Conservation (phyloP, 441 rosid genomes). For the Gossypium schwendimanii region DNA sequence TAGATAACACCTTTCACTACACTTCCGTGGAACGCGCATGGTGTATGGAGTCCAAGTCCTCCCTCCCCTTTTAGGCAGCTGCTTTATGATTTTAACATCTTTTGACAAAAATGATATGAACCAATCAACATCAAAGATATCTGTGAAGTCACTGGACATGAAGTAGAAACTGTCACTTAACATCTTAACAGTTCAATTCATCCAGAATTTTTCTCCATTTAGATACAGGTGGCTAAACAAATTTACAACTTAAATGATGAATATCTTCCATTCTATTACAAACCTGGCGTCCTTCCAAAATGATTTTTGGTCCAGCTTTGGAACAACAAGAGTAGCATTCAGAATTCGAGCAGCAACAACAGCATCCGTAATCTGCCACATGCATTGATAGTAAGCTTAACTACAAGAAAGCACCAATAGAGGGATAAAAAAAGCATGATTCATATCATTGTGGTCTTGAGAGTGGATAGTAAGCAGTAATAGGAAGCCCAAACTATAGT, state of each 20-base stretch:
- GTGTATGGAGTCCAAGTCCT: conserved; percentile 42
- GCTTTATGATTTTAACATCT: conserved; percentile 76
- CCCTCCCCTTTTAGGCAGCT: conserved; percentile 65
- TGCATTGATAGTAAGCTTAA: conserved; percentile 14
- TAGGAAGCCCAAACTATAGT: not conserved
- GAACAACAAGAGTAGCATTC: conserved; percentile 91
- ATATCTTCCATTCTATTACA: conserved; percentile 16
- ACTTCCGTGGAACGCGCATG: conserved; percentile 92
- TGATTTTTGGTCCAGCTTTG: conserved; percentile 91
- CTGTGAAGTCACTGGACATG: conserved; percentile 61
- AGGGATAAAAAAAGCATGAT: not conserved
- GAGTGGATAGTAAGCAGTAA: not conserved
- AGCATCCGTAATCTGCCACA: conserved; percentile 83
- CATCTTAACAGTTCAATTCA: not conserved
- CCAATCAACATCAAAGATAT: conserved; percentile 72
- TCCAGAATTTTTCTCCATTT: not conserved
- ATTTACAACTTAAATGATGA: conserved; percentile 6
- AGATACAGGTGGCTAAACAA: not conserved
- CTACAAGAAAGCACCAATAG: conserved; percentile 11
- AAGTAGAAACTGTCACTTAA: conserved; percentile 6
- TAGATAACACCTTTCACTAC: conserved; percentile 73
- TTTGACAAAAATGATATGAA: conserved; percentile 65
- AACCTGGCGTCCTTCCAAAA: conserved; percentile 97
- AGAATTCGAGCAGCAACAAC: conserved; percentile 94
- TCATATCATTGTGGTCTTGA: not conserved